phyloP scores from a whole-genome alignment of 176 grass and related monocot genomes.

The Raddia guianensis region DNA sequence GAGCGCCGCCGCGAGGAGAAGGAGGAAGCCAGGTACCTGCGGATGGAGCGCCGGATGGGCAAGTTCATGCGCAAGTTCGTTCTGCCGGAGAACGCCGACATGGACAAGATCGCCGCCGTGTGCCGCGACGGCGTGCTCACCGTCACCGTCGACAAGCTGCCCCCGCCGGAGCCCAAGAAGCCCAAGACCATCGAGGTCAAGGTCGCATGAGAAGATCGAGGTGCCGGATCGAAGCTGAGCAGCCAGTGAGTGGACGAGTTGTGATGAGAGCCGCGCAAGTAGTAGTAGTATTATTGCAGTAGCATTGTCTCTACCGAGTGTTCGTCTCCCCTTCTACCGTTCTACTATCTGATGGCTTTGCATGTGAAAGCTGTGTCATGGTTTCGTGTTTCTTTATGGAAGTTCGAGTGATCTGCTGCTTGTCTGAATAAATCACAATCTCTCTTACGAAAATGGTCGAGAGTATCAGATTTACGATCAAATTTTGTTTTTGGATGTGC shows the following conservation, averaged over 20 bases:
- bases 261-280: too few relatives aligned
- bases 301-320: not conserved
- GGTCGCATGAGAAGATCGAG: conserved; percentile 41
- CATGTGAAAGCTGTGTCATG: not conserved
- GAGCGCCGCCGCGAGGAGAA: conserved; percentile 73
- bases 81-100: conserved; percentile 65
- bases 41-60: conserved; percentile 79
- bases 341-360: too few relatives aligned
- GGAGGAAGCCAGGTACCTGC: conserved; percentile 69
- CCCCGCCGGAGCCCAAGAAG: conserved; percentile 87
- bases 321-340: not conserved
- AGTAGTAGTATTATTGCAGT: too few relatives aligned
- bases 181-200: conserved; percentile 81
- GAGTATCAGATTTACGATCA: too few relatives aligned
- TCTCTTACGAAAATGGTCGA: not conserved
- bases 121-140: conserved; percentile 75
- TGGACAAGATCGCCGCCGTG: conserved; percentile 59
- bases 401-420: conserved; percentile 1
- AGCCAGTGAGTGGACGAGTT: not conserved
- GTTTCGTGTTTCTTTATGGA: not conserved
- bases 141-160: conserved; percentile 63
- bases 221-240: not conserved
- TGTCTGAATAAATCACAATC: conserved; percentile 18
- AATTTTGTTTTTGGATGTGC: too few relatives aligned
- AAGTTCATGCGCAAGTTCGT: conserved; percentile 87